These are phyloP conservation scores for Pseudogymnoascus sp. DNA, from an alignment of 2,329 filamentous ascomycete species.

Conservation along the genomic window DNA sequence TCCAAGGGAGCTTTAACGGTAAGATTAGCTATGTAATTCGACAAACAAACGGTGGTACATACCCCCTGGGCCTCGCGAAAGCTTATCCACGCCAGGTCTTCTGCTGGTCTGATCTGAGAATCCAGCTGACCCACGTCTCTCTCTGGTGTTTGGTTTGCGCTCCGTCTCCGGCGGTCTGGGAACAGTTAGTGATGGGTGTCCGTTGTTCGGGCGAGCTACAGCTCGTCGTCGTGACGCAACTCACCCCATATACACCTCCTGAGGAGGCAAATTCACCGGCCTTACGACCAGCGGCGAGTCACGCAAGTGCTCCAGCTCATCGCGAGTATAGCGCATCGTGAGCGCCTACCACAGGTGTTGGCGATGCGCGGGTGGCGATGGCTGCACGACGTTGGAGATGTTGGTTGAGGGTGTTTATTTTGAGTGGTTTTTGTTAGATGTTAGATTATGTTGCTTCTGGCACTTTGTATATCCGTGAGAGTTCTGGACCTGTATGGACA, in stretches of 20 bases:
- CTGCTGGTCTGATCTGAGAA: slow-evolving; percentile 33
- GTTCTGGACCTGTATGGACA: neutral
- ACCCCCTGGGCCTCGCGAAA: slow-evolving; percentile 50
- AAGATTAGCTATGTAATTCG: slow-evolving; percentile 22
- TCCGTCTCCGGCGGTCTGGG: neutral
- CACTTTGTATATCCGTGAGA: neutral
- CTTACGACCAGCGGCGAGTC: slow-evolving; percentile 77
- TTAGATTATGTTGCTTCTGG: neutral
- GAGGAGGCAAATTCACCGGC: slow-evolving; percentile 68
- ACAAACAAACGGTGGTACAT: slow-evolving; percentile 26
- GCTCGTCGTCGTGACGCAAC: slow-evolving; percentile 7
- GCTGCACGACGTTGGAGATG: neutral
- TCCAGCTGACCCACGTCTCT: slow-evolving; percentile 10
- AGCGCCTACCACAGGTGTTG: slow-evolving; percentile 1
- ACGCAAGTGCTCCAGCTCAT: slow-evolving; percentile 66
- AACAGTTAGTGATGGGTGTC: neutral
- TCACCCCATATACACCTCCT: slow-evolving; percentile 96
- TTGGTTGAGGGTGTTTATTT: neutral
- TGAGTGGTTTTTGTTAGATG: neutral
- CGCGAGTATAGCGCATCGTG: slow-evolving; percentile 55
- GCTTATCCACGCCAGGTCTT: slow-evolving; percentile 43
- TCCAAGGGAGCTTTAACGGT: slow-evolving; percentile 57
- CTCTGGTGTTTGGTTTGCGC: slow-evolving; percentile 5
- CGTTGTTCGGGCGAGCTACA: neutral
- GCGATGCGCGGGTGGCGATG: neutral